A percentile compares a stretch with the other conserved stretches of the same genome.
Conservation (phyloP, 371 early-diverging fungal species). For the Apophysomyces variabilis region DNA sequence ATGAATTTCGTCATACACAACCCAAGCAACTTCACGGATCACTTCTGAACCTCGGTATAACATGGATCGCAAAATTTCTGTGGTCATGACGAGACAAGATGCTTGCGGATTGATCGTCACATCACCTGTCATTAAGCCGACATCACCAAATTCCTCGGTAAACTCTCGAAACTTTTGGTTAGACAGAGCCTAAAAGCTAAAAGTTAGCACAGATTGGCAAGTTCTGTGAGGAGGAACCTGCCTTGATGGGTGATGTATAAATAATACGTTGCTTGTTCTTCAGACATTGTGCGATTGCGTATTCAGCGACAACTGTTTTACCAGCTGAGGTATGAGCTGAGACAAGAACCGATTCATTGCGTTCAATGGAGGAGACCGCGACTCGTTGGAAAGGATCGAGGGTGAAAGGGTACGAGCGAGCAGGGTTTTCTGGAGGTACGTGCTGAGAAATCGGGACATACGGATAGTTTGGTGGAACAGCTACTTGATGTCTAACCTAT, state of each 20-base stretch:
- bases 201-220: not conserved
- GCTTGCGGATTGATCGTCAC: constrained; percentile 98
- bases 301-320: constrained; percentile 99
- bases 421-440: constrained; percentile 79
- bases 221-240: constrained; percentile 22
- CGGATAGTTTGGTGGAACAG: constrained; percentile 86
- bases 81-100: constrained; percentile 99
- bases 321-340: constrained; percentile 99
- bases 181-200: constrained; percentile 82
- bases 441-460: constrained; percentile 91
- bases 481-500: constrained; percentile 94
- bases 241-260: constrained; percentile 99
- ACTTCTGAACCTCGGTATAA: constrained; percentile 98
- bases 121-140: constrained; percentile 99
- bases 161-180: constrained; percentile 99
- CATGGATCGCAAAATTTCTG: constrained; percentile 99
- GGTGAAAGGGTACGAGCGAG: constrained; percentile 91
- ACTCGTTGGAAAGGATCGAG: constrained; percentile 99
- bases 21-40: constrained; percentile 99
- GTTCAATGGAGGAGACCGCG: constrained; percentile 90
- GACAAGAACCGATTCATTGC: constrained; percentile 97
- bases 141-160: constrained; percentile 97
- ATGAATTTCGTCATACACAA: constrained; percentile 99
- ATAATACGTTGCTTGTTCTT: constrained; percentile 97
- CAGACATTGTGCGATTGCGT: constrained; percentile 97